Percentiles rank a stretch among this genome's conserved stretches.
These are phyloP conservation scores for Aegilops tauschii DNA, from an alignment of 176 grass and related monocot species.

Conservation along the genomic window DNA sequence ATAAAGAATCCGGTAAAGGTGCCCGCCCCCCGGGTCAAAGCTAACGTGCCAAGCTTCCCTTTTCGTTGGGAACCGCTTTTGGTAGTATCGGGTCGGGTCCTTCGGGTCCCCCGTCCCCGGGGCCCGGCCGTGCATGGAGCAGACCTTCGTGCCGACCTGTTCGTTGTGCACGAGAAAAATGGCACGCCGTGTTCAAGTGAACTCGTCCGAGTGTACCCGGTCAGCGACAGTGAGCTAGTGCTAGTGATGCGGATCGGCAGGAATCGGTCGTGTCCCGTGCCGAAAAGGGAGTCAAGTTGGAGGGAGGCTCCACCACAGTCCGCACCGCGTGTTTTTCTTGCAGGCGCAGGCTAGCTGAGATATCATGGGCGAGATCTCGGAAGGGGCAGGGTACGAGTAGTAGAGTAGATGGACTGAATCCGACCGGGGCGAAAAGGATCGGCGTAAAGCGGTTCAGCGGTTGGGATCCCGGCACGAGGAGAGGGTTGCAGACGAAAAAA, in stretches of 20 bases:
- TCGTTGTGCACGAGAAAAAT: not conserved
- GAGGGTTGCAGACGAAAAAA: not conserved
- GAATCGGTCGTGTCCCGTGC: not conserved
- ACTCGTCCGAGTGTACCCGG: not conserved
- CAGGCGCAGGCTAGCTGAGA: not conserved
- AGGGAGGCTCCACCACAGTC: no score
- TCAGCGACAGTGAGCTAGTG: not conserved
- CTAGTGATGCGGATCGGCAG: no score
- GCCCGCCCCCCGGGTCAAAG: constrained; percentile 2
- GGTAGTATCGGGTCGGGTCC: not conserved
- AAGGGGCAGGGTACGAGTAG: not conserved
- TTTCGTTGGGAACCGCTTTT: constrained; percentile 13
- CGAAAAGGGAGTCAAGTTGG: no score
- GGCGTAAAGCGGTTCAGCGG: not conserved
- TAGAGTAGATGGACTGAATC: not conserved
- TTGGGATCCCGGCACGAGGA: not conserved
- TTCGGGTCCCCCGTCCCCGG: no score
- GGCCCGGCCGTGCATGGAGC: not conserved
- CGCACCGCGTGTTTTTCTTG: not conserved
- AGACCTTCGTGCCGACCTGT: not conserved
- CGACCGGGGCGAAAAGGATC: not conserved
- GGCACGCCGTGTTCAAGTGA: not conserved
- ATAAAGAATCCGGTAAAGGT: not conserved
- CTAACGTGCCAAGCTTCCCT: constrained; percentile 27
- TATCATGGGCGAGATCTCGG: not conserved